A percentile compares a stretch with the other conserved stretches of the same genome.
phyloP scores from a whole-genome alignment of 805 yeast species.

The Kluyveromyces aestuarii region DNA sequence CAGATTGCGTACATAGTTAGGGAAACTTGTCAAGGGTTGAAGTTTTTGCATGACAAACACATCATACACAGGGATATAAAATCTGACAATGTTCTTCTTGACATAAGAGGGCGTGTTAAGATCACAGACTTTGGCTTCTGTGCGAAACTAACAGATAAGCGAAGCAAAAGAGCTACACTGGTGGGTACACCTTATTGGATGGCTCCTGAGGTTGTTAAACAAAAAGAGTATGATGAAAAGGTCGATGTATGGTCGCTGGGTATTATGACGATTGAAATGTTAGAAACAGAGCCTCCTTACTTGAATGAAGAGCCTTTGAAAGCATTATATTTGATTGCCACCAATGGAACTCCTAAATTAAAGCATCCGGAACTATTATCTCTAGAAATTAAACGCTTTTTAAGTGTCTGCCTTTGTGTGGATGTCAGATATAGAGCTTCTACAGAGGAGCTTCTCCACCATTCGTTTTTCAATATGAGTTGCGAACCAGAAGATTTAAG shows the following conservation, averaged over 20 bases:
- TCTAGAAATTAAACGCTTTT: conserved; percentile 70
- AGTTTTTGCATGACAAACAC: conserved; percentile 83
- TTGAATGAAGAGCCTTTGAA: conserved; percentile 91
- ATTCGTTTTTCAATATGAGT: conserved; percentile 57
- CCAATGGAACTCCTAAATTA: conserved; percentile 93
- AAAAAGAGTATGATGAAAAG: conserved; percentile 92
- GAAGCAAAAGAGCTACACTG: conserved; percentile 91
- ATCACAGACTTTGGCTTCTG: conserved; percentile 97
- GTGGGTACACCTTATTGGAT: conserved; percentile 99
- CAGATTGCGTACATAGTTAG: conserved; percentile 89
- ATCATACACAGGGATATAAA: conserved; percentile 96
- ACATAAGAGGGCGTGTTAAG: conserved; percentile 76
- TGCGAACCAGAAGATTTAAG: conserved; percentile 54
- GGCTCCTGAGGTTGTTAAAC: conserved; percentile 98
- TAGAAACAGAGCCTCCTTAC: conserved; percentile 98
- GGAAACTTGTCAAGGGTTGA: conserved; percentile 86
- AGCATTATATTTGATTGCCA: conserved; percentile 88
- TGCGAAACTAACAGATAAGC: conserved; percentile 79
- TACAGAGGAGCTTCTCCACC: conserved; percentile 78
- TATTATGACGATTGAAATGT: conserved; percentile 97
- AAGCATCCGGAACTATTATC: conserved; percentile 82
- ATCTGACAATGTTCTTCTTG: conserved; percentile 86
- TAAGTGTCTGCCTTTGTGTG: conserved; percentile 87
- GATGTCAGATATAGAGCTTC: conserved; percentile 88
- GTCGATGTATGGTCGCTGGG: conserved; percentile 98